Base-by-base conservation (phyloP, 139 green algal species). In the Chlamydomonas schloesseri region DNA sequence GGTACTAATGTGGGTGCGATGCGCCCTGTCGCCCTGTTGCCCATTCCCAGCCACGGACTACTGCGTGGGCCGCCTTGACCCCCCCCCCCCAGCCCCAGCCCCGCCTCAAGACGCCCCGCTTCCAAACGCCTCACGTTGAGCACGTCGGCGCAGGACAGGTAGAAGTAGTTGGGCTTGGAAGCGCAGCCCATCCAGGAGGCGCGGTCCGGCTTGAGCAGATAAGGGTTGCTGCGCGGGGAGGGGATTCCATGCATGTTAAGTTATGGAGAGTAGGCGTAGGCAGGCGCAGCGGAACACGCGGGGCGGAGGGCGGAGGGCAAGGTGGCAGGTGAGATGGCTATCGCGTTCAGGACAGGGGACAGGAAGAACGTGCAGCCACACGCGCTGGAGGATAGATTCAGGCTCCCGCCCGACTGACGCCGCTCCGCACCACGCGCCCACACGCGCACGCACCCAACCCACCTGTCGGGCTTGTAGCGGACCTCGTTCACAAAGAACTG, bases 401-500 rank as follows among this genome's bases (percentile, higher is more conserved):
- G n/a, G n/a, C n/a, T n/a, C 53, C 53, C 53, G 53, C 53, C 53
- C 15, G 14, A 15, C 53, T 15, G 53, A 13, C 53, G 14, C 13
- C 53, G 53, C 53, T 60, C 15, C 15, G 53, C 15, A 60, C 53
- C 42, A 50, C 42, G 42, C 6, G 6, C 42, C 42, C 42, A 37
- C 29, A 17, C 28, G 2, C 31, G n/a, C 15, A 21, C 18, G 28
- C 8, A 46, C 21, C 57, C 21, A 9, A 46, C 76, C 34, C 65
- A 84, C 78, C 23, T 29, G 28, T 26, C 57, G n/a, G 78, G 80
- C 21, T 86, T 33, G 68, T 71, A 60, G 28, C 67, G 67, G 26
- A 86, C 26, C 50, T 77, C 80, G 33, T 70, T 55, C 5, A 86
- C 18, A 26, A 86, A 86, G 53, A 86, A 86, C 68, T 57, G 33